These are phyloP conservation scores for Haplographium delicatum DNA, from an alignment of 495 filamentous ascomycete genomes.

Conservation along the genomic window DNA sequence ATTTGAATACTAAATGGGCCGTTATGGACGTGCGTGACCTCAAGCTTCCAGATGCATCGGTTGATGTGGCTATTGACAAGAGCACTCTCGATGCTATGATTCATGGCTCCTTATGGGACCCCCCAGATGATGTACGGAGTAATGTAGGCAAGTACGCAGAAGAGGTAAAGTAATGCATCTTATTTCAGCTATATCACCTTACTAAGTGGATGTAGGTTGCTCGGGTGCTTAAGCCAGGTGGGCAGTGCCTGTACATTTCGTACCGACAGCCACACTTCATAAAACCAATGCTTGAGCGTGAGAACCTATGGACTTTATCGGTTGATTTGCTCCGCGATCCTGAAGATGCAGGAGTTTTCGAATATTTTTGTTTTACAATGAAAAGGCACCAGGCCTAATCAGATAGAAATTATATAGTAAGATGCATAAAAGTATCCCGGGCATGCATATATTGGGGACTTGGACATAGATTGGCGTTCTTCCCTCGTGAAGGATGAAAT, in stretches of 20 bases:
- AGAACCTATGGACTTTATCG: constrained; percentile 39
- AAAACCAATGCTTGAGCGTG: constrained; percentile 40
- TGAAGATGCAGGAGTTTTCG: constrained; percentile 33
- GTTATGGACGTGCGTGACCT: constrained; percentile 51
- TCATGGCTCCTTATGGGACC: constrained; percentile 51
- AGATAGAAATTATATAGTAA: no score
- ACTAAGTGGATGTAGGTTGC: constrained; percentile 35
- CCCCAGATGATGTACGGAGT: constrained; percentile 45
- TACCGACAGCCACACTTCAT: constrained; percentile 59
- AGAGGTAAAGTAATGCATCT: neutral
- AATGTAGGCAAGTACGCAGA: constrained; percentile 46
- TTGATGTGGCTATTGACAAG: constrained; percentile 59
- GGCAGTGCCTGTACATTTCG: constrained; percentile 38
- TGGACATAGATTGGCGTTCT: no score
- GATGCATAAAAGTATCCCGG: no score
- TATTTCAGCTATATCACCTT: neutral
- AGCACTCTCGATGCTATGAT: constrained; percentile 59
- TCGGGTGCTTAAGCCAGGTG: constrained; percentile 38
- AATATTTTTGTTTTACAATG: constrained; percentile 48
- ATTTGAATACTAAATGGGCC: constrained; percentile 34
- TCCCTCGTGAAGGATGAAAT: no score
- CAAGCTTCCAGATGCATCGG: constrained; percentile 27
- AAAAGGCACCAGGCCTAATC: no score
- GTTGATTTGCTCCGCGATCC: constrained; percentile 35
- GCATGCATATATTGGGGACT: no score